Evolutionary conservation across 2,329 filamentous ascomycete genomes (phyloP).

Genomic region (Hirsutella thompsonii): DNA sequence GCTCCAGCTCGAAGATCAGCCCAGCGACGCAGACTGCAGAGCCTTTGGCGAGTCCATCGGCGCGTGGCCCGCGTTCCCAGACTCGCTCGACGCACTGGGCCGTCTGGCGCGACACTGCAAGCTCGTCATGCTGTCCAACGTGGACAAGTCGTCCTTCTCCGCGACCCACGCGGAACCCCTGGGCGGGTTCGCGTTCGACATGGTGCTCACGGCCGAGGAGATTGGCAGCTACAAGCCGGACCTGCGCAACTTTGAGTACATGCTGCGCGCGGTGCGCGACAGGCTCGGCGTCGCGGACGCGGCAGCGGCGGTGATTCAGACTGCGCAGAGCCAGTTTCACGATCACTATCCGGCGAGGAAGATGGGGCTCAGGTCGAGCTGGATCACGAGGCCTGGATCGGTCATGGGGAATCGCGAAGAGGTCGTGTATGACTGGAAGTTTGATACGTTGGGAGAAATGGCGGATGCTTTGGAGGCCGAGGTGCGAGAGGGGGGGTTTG

Average conservation of each 20-base stretch:
- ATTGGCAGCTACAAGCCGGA: conserved; percentile 62
- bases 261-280: conserved; percentile 38
- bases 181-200: conserved; percentile 40
- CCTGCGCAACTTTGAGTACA: conserved; percentile 49
- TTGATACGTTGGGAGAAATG: conserved; percentile 45
- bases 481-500: not conserved
- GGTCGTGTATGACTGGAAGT: conserved; percentile 32
- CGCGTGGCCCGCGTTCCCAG: conserved; percentile 42
- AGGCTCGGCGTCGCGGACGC: conserved; percentile 36
- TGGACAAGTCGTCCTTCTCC: conserved; percentile 28
- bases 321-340: conserved; percentile 53
- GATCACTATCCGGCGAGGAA: conserved; percentile 55
- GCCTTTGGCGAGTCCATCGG: conserved; percentile 31
- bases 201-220: conserved; percentile 56
- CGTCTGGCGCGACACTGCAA: conserved; percentile 37
- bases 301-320: conserved; percentile 46
- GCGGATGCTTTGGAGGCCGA: conserved; percentile 37
- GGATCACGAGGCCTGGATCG: conserved; percentile 44
- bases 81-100: conserved; percentile 40
- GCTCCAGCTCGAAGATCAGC: conserved; percentile 13
- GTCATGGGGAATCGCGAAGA: conserved; percentile 22
- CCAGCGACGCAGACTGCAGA: conserved; percentile 13
- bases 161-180: conserved; percentile 22
- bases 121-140: conserved; percentile 48
- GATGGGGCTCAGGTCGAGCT: conserved; percentile 46